Conservation (phyloP, 2,329 filamentous ascomycete genomes). For the Verticillium nonalfalfae region DNA sequence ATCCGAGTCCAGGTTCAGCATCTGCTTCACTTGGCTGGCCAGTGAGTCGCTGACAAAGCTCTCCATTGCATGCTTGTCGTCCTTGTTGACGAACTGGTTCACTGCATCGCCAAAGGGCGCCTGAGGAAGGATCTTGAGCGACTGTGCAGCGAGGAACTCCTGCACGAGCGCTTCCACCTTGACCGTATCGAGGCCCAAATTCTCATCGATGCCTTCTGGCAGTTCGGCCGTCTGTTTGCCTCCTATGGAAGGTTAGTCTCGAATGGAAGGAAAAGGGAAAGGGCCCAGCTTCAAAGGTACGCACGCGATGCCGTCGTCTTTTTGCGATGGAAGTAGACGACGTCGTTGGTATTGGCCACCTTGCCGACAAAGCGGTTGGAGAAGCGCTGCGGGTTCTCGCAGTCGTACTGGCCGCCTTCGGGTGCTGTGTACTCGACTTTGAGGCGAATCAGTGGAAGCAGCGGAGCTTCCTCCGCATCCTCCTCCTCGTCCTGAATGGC, state of each 20-base stretch:
- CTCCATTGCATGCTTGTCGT: constrained; percentile 90
- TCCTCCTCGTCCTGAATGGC: constrained; percentile 62
- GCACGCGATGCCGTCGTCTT: constrained; percentile 55
- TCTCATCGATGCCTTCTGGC: constrained; percentile 58
- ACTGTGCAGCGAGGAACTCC: constrained; percentile 81
- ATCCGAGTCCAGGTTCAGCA: constrained; percentile 60
- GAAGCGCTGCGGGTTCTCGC: constrained; percentile 93
- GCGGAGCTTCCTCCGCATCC: constrained; percentile 57
- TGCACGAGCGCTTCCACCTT: constrained; percentile 85
- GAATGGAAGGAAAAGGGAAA: constrained; percentile 12
- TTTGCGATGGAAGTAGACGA: constrained; percentile 88
- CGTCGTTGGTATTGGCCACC: constrained; percentile 90
- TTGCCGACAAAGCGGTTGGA: constrained; percentile 86
- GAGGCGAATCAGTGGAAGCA: constrained; percentile 78
- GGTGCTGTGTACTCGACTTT: constrained; percentile 86
- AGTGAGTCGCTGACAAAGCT: constrained; percentile 69
- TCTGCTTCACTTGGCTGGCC: constrained; percentile 61
- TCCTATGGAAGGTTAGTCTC: constrained; percentile 17
- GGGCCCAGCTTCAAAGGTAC: background rate
- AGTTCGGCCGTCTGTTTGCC: constrained; percentile 48
- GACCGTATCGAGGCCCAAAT: constrained; percentile 64
- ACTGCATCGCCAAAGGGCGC: constrained; percentile 92
- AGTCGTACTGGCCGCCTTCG: constrained; percentile 79
- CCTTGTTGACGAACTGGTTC: constrained; percentile 86
- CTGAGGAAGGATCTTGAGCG: constrained; percentile 86